phyloP scores from a whole-genome alignment of 2,329 filamentous ascomycete genomes.

The Microsporum audouinii region DNA sequence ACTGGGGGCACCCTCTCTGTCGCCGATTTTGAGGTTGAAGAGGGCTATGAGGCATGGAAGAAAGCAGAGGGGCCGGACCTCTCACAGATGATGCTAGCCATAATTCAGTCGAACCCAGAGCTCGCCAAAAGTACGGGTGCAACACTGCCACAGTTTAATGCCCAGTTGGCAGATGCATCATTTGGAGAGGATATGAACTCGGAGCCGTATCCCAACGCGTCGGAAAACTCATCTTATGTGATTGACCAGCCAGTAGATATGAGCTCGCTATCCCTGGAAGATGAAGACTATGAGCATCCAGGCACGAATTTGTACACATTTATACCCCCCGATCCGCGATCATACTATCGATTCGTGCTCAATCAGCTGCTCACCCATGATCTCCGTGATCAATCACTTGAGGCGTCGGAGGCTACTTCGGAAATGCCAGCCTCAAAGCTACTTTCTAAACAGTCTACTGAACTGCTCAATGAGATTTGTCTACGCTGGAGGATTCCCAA shows the following conservation, averaged over 20 bases:
- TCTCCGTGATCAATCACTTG: constrained; percentile 29
- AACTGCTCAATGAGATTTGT: constrained; percentile 74
- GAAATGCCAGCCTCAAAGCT: constrained; percentile 42
- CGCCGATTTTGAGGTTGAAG: constrained; percentile 82
- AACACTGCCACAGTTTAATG: constrained; percentile 47
- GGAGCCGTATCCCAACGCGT: constrained; percentile 38
- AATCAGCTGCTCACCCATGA: constrained; percentile 60
- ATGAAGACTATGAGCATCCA: constrained; percentile 31
- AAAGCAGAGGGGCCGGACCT: constrained; percentile 77
- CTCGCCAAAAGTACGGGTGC: constrained; percentile 62
- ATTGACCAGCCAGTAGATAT: constrained; percentile 60
- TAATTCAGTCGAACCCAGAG: constrained; percentile 75
- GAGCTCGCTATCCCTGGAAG: constrained; percentile 45
- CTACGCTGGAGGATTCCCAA: constrained; percentile 81
- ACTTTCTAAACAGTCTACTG: constrained; percentile 63
- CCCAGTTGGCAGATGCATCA: constrained; percentile 27
- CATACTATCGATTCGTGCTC: constrained; percentile 72
- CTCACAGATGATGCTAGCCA: constrained; percentile 85
- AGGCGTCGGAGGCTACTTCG: constrained; percentile 39
- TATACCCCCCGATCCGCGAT: constrained; percentile 72
- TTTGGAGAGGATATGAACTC: constrained; percentile 33
- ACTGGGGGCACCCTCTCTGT: constrained; percentile 63
- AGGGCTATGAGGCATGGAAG: constrained; percentile 82
- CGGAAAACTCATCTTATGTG: constrained; percentile 41
- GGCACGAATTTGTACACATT: constrained; percentile 63